phyloP scores from a whole-genome alignment of 805 yeast species.

The Wickerhamomyces kurtzmanii region DNA sequence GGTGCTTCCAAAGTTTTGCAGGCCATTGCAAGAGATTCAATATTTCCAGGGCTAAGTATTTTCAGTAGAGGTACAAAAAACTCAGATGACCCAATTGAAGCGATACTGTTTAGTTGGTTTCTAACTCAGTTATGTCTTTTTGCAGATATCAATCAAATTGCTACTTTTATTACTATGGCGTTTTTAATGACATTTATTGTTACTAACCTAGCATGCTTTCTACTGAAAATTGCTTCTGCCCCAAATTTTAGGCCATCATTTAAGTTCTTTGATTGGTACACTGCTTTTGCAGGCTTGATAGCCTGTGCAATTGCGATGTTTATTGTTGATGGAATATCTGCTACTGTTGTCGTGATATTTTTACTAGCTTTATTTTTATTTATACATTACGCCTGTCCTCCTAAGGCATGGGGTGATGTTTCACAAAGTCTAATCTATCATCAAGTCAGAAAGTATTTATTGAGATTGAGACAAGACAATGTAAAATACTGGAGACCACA shows the following conservation, averaged over 20 bases:
- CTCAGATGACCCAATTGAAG: constrained; percentile 48
- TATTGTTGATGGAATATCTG: constrained; percentile 87
- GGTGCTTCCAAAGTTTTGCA: constrained; percentile 90
- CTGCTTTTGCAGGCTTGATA: constrained; percentile 72
- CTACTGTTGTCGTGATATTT: constrained; percentile 61
- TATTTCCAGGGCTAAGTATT: constrained; percentile 66
- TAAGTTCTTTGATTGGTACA: constrained; percentile 69
- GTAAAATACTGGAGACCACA: constrained; percentile 99
- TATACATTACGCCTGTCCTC: constrained; percentile 88
- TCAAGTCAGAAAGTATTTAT: constrained; percentile 85
- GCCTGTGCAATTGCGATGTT: constrained; percentile 80
- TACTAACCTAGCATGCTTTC: constrained; percentile 87
- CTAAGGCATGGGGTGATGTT: constrained; percentile 97
- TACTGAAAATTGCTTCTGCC: constrained; percentile 81
- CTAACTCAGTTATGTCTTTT: constrained; percentile 79
- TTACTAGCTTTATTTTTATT: constrained; percentile 57
- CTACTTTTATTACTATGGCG: constrained; percentile 94
- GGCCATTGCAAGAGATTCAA: constrained; percentile 83
- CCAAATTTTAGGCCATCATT: constrained; percentile 98
- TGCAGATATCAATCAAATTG: constrained; percentile 89
- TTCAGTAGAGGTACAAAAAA: constrained; percentile 42
- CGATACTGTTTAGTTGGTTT: constrained; percentile 70
- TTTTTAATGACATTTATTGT: constrained; percentile 93
- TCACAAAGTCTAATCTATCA: constrained; percentile 93
- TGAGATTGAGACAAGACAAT: constrained; percentile 79